These are phyloP conservation scores for Alternaria ventricosa DNA, from an alignment of 2,329 filamentous ascomycete genomes.

Conservation along the genomic window DNA sequence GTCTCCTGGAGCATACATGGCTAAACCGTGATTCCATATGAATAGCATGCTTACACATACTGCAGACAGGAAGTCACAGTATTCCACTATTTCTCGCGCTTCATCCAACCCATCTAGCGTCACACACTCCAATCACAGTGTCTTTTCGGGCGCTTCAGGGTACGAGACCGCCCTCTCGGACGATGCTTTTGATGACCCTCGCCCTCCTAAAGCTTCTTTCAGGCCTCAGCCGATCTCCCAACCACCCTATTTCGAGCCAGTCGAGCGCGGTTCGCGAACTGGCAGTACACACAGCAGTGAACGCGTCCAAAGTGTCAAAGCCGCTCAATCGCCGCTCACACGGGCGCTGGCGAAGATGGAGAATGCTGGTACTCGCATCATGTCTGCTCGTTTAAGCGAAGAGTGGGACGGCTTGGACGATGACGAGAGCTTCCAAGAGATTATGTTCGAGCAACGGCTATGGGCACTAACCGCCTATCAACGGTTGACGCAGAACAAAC, in stretches of 20 bases:
- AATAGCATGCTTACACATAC: slow-evolving; percentile 8
- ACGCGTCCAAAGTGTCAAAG: slow-evolving; percentile 23
- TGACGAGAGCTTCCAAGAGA: slow-evolving; percentile 34
- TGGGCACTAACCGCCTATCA: slow-evolving; percentile 37
- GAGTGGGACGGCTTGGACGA: slow-evolving; percentile 38
- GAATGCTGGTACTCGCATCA: slow-evolving; percentile 32
- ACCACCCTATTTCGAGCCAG: slow-evolving; percentile 20
- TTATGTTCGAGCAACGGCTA: slow-evolving; percentile 36
- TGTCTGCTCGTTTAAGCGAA: slow-evolving; percentile 32
- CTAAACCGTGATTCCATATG: background rate
- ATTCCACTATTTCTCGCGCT: slow-evolving; percentile 23
- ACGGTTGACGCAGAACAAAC: slow-evolving; percentile 36
- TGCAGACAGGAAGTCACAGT: slow-evolving; percentile 20
- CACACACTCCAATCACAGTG: slow-evolving; percentile 24
- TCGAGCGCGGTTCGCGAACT: slow-evolving; percentile 29
- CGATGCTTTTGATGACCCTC: slow-evolving; percentile 16
- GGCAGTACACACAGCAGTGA: slow-evolving; percentile 22
- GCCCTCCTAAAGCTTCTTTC: slow-evolving; percentile 13
- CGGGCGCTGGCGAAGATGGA: slow-evolving; percentile 37
- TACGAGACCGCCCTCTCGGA: slow-evolving; percentile 27
- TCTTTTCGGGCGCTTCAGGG: slow-evolving; percentile 25
- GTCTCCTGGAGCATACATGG: background rate
- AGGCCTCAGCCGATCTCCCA: background rate
- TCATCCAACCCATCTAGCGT: slow-evolving; percentile 27
- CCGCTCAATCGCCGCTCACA: slow-evolving; percentile 26